Percentiles rank a stretch among this genome's conserved stretches.
Conservation (phyloP, 768 basidiomycete species). For the Pulveroboletus frians region DNA sequence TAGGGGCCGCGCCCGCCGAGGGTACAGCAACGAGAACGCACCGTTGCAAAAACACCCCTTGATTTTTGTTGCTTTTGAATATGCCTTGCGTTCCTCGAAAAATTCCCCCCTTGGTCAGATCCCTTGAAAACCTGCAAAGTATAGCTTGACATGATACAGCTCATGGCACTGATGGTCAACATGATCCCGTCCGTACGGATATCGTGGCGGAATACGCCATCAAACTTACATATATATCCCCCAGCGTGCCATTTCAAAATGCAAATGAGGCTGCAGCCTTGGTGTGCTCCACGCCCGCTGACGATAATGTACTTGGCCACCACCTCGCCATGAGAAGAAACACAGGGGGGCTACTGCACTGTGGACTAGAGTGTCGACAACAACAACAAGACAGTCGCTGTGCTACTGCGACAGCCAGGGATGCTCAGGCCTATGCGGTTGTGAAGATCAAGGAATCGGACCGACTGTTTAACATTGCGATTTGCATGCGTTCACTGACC, state of each 20-base stretch:
- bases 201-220: too few relatives aligned
- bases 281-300: not conserved
- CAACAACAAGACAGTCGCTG: not conserved
- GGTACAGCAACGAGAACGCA: constrained; percentile 21
- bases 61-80: constrained; percentile 13
- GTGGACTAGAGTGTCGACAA: too few relatives aligned
- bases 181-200: not conserved
- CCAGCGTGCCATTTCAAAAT: not conserved
- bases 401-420: not conserved
- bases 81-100: constrained; percentile 8
- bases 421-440: not conserved
- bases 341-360: too few relatives aligned
- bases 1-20: constrained; percentile 20
- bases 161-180: not conserved
- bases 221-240: not conserved
- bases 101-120: constrained; percentile 7
- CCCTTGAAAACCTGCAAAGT: constrained; percentile 22
- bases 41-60: constrained; percentile 20
- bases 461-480: not conserved
- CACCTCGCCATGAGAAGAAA: not conserved
- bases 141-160: constrained; percentile 5
- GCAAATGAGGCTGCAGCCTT: not conserved
- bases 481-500: too few relatives aligned
- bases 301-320: not conserved
- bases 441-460: not conserved